phyloP scores from a whole-genome alignment of 2,329 filamentous ascomycete species.

The Volutella citrinella region DNA sequence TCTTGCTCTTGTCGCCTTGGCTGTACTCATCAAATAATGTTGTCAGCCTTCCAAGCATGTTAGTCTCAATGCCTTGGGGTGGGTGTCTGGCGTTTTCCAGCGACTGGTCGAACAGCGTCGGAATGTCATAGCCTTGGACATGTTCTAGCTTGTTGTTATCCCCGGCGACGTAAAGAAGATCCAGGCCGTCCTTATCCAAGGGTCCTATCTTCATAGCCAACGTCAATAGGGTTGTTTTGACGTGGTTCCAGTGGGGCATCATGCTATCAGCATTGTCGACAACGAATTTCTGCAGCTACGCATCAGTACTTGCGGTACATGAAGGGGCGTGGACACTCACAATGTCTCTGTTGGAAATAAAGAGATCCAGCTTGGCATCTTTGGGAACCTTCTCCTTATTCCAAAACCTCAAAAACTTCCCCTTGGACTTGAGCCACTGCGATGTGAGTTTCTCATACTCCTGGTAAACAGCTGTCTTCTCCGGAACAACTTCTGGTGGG shows the following conservation, averaged over 20 bases:
- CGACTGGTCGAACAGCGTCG: background rate
- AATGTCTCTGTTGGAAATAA: conserved; percentile 2
- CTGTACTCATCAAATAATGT: conserved; percentile 1
- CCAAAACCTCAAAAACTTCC: background rate
- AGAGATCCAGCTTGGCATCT: background rate
- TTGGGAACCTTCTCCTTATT: background rate
- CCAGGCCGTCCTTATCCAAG: conserved; percentile 4
- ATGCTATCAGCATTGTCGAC: conserved; percentile 3
- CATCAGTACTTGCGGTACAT: background rate
- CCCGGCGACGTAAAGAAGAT: conserved; percentile 1
- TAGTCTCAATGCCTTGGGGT: background rate
- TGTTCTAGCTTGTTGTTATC: background rate
- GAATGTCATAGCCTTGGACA: background rate
- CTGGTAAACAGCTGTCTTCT: too few relatives aligned
- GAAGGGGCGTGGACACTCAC: background rate
- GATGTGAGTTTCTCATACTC: too few relatives aligned
- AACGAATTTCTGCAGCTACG: background rate
- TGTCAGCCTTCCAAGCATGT: conserved; percentile 1
- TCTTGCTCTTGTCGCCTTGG: background rate
- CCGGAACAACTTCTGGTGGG: too few relatives aligned
- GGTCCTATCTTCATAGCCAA: conserved; percentile 3
- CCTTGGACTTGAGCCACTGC: too few relatives aligned
- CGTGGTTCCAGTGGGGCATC: conserved; percentile 3
- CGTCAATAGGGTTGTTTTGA: background rate
- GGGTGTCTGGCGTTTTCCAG: background rate